These are phyloP conservation scores for Phyllachora maydis DNA, from an alignment of 2,329 filamentous ascomycete species.

Conservation along the genomic window DNA sequence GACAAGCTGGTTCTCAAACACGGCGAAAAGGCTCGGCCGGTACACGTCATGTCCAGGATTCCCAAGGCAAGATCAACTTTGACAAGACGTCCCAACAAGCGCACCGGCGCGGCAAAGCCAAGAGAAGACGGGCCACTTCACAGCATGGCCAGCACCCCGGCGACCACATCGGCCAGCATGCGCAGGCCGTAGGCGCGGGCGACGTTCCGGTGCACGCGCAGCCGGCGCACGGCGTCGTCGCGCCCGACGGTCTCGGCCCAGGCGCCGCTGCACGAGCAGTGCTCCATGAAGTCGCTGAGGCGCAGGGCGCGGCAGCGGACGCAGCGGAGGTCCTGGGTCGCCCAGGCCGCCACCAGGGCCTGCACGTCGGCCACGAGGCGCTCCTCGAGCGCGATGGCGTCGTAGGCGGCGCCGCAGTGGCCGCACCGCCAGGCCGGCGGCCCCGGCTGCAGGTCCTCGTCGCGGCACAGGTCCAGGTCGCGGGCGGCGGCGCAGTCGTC, in stretches of 20 bases:
- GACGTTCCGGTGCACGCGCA: constrained; percentile 55
- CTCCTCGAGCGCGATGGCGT: constrained; percentile 71
- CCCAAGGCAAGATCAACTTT: not conserved
- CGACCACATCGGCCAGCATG: constrained; percentile 62
- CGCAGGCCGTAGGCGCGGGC: constrained; percentile 60
- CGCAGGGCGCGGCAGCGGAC: constrained; percentile 47
- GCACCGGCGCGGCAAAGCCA: too few relatives aligned
- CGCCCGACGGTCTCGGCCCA: constrained; percentile 58
- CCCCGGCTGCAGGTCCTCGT: constrained; percentile 55
- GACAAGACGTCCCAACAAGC: not conserved
- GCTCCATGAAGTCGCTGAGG: constrained; percentile 88
- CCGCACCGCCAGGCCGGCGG: constrained; percentile 45
- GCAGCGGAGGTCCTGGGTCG: constrained; percentile 79
- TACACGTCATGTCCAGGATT: too few relatives aligned
- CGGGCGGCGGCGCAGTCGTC: constrained; percentile 76
- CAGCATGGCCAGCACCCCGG: constrained; percentile 31
- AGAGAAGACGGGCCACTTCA: too few relatives aligned
- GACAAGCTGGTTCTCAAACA: too few relatives aligned
- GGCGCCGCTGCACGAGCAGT: constrained; percentile 77
- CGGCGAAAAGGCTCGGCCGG: too few relatives aligned
- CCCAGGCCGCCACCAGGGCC: constrained; percentile 57
- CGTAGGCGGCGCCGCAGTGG: constrained; percentile 56
- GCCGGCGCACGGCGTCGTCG: constrained; percentile 39
- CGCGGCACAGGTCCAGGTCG: constrained; percentile 81
- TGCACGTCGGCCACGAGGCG: constrained; percentile 59